Percentiles rank a stretch among this genome's conserved stretches.
Conservation (phyloP, 2,329 filamentous ascomycete genomes). For the Ceratocystiopsis brevicomis region DNA sequence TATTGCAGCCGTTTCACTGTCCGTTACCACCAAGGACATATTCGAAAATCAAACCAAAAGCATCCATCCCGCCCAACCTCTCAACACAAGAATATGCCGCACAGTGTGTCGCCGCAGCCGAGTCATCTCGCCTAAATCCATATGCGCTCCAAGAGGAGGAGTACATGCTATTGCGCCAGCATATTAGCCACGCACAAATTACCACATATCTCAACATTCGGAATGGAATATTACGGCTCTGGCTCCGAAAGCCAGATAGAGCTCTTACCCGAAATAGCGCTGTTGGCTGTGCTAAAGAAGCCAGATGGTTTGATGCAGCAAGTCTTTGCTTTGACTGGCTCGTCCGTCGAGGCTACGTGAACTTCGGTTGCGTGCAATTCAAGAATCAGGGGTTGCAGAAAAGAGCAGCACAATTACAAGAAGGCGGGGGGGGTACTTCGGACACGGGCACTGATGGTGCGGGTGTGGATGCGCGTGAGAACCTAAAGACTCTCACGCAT, state of each 20-base stretch:
- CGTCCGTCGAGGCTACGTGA: slow-evolving; percentile 79
- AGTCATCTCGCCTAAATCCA: slow-evolving; percentile 74
- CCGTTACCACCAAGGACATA: no score
- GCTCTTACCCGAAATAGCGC: slow-evolving; percentile 71
- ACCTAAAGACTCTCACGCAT: not conserved
- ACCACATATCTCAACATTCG: slow-evolving; percentile 92
- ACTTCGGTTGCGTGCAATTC: slow-evolving; percentile 69
- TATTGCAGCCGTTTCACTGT: not conserved
- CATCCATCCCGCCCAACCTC: slow-evolving; percentile 65
- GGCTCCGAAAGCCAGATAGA: slow-evolving; percentile 71
- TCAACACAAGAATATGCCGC: slow-evolving; percentile 63
- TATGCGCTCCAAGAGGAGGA: slow-evolving; percentile 76
- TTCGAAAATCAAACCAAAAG: slow-evolving; percentile 48
- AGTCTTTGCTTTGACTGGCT: slow-evolving; percentile 87
- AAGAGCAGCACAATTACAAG: slow-evolving; percentile 16
- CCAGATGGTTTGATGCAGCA: slow-evolving; percentile 75
- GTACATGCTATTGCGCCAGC: slow-evolving; percentile 58
- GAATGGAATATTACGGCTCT: slow-evolving; percentile 80
- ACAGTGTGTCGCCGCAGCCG: slow-evolving; percentile 77
- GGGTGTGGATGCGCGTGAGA: not conserved
- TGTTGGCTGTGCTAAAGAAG: slow-evolving; percentile 72
- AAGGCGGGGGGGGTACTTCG: not conserved
- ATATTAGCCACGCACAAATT: slow-evolving; percentile 75
- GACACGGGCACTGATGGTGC: not conserved
- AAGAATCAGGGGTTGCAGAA: not conserved